Percentiles rank a stretch among this genome's conserved stretches.
Conservation (phyloP, 164 flowering plant genomes). For the Macadamia tetraphylla region DNA sequence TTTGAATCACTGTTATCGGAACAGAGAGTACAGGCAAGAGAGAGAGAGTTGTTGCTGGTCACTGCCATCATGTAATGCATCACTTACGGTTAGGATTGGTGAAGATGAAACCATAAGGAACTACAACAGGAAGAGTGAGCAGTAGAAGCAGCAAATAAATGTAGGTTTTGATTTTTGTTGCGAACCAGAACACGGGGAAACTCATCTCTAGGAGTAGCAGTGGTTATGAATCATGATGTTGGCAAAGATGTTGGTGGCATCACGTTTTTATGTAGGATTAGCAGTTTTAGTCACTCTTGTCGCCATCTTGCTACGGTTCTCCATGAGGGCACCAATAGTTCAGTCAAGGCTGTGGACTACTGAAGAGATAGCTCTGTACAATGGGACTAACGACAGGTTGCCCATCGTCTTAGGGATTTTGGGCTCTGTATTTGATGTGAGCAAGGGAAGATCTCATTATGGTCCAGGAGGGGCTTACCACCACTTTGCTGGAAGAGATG, state of each 20-base stretch:
- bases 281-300: background rate
- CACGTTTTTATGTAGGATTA: background rate
- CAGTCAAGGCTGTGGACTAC: constrained; percentile 29
- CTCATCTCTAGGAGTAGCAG: no score
- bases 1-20: no score
- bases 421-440: constrained; percentile 93
- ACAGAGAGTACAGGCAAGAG: no score
- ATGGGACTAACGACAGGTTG: constrained; percentile 42
- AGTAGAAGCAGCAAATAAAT: no score
- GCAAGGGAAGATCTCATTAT: constrained; percentile 83
- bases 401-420: constrained; percentile 57
- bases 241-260: background rate
- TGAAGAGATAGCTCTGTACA: constrained; percentile 45
- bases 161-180: no score
- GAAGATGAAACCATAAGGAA: no score
- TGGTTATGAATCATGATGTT: no score
- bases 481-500: constrained; percentile 97
- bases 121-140: no score
- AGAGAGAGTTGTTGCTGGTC: no score
- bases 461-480: constrained; percentile 80
- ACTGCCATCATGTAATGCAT: no score
- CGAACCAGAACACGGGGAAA: no score
- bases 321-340: background rate
- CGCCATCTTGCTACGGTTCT: background rate
- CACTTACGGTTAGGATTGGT: no score